A percentile compares a stretch with the other conserved stretches of the same genome.
phyloP scores from a whole-genome alignment of 805 yeast species.

The Candida tibetensis region DNA sequence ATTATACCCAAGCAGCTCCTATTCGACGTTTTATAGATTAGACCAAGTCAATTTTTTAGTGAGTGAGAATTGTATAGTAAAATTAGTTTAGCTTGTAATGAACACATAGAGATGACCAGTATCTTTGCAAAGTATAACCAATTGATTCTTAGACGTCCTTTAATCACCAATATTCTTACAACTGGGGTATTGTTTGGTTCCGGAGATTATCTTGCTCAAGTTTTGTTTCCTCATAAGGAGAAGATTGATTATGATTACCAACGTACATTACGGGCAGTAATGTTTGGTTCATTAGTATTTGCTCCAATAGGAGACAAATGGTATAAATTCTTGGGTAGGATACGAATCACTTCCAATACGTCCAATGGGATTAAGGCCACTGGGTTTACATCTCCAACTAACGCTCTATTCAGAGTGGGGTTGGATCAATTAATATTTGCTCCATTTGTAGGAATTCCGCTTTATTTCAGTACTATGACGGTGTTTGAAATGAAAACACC shows the following conservation, averaged over 20 bases:
- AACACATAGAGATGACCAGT: too few species aligned
- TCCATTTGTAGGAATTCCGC: slow-evolving; percentile 67
- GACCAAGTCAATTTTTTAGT: too few species aligned
- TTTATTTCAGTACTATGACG: slow-evolving; percentile 68
- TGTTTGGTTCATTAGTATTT: slow-evolving; percentile 72
- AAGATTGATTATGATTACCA: slow-evolving; percentile 41
- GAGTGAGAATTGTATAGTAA: too few species aligned
- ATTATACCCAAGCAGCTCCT: too few species aligned
- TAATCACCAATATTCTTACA: slow-evolving; percentile 44
- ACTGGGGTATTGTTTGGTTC: slow-evolving; percentile 63
- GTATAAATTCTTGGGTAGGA: slow-evolving; percentile 48
- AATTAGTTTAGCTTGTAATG: too few species aligned
- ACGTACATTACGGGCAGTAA: slow-evolving; percentile 60
- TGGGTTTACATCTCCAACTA: not conserved
- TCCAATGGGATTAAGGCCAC: not conserved
- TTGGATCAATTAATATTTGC: slow-evolving; percentile 77
- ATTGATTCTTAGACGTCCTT: slow-evolving; percentile 33
- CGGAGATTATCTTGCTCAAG: slow-evolving; percentile 77
- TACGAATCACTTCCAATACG: not conserved
- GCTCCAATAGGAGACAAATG: slow-evolving; percentile 74
- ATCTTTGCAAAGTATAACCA: slow-evolving; percentile 22
- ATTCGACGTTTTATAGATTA: too few species aligned
- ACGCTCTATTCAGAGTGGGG: slow-evolving; percentile 43
- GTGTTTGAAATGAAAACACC: slow-evolving; percentile 53
- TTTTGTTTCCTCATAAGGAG: slow-evolving; percentile 34